These are phyloP conservation scores for Buddleja alternifolia DNA, from an alignment of 257 asterid species.

Conservation along the genomic window DNA sequence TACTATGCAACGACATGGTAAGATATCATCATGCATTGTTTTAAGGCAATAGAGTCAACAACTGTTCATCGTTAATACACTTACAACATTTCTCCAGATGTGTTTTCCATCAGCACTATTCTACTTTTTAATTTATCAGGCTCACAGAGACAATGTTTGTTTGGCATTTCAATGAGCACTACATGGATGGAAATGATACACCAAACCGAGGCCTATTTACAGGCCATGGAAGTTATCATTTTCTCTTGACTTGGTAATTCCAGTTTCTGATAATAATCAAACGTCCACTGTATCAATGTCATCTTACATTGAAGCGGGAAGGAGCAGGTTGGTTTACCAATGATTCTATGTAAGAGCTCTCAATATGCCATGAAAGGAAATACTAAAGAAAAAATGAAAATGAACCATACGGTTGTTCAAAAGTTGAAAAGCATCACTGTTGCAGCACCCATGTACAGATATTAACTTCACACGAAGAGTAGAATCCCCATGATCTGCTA, in stretches of 20 bases:
- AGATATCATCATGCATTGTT: background rate
- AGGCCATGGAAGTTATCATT: conserved; percentile 3
- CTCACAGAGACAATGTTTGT: conserved; percentile 11
- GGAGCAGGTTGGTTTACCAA: background rate
- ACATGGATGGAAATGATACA: background rate
- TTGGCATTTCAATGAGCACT: conserved; percentile 12
- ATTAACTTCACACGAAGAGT: conserved; percentile 50
- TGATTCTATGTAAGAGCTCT: conserved; percentile 7
- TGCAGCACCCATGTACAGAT: conserved; percentile 67
- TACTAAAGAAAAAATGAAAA: background rate
- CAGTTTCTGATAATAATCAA: background rate
- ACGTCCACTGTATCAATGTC: conserved; percentile 1
- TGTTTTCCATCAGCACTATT: background rate
- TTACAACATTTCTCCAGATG: background rate
- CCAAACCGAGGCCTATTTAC: conserved; percentile 2
- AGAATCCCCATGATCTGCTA: conserved; percentile 59
- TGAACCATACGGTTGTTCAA: conserved; percentile 67
- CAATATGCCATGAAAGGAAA: background rate
- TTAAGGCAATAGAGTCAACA: background rate
- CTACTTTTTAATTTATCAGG: background rate
- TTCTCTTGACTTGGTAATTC: background rate
- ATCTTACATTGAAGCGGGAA: background rate
- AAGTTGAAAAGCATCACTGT: conserved; percentile 76
- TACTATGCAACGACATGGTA: conserved; percentile 14
- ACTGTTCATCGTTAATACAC: background rate